Evolutionary conservation across 768 basidiomycete species (phyloP), one percentile per base, ranked within the genome.

Genomic region (Plicaturopsis crispa): DNA sequence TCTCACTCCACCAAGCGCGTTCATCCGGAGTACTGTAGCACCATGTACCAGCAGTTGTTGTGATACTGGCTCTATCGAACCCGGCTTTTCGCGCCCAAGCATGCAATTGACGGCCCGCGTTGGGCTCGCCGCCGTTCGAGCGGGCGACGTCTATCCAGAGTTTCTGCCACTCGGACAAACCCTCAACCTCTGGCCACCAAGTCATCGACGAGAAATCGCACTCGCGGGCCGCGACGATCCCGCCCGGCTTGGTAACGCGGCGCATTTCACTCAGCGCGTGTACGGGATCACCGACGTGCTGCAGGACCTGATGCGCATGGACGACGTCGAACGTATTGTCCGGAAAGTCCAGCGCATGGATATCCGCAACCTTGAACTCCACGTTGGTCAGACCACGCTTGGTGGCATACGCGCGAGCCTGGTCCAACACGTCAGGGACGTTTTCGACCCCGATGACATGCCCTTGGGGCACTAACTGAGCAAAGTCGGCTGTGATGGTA

Each of bases 251-350:
- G 0, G 63, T 54, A 4, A 74, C 72, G 14, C 72, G 55, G 17
- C 51, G 47, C 69, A 75, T 72, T 60, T 75, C 73, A 33, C 47
- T 45, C 24, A 73, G 50, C 2, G 65, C 64, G 13, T 33, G 34
- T 8, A 67, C 51, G 1, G 70, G 67, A 36, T 71, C 62, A 2
- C 44, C 33, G 34, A 75, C 46, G 52, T 74, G 73, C 45, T 69
- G 63, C 3, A 75, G 55, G 5, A 74, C 70, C 46, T 72, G 70
- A 41, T 72, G 69, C 16, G 65, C 60, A 46, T 69, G 66, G 3
- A 71, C 67, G 47, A 74, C 60, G 53, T 73, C 72, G 51, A 72
- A 75, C 4, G 57, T 48, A 20, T 44, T 50, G 41, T 73, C 67
- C 5, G 61, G 50, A 42, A 60, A 66, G 8, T 46, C 48, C 4